Percentiles rank a stretch among this genome's conserved stretches.
Evolutionary conservation across 805 yeast genomes (phyloP).

Genomic region (Debaryomyces castellii): DNA sequence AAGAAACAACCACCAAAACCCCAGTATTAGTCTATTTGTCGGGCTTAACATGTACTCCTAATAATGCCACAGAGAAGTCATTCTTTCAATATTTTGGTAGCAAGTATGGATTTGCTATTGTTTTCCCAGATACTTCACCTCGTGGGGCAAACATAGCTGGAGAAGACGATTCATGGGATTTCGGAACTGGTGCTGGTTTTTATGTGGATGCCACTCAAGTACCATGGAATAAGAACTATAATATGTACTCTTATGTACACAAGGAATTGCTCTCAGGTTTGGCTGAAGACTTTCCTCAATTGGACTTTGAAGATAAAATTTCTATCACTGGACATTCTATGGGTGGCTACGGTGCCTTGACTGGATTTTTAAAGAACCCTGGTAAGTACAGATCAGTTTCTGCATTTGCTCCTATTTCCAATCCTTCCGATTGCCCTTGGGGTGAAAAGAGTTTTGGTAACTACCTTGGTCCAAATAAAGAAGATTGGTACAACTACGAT

Average conservation of each 20-base stretch:
- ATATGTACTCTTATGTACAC: slow-evolving; percentile 83
- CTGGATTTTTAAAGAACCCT: slow-evolving; percentile 64
- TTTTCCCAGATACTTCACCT: slow-evolving; percentile 97
- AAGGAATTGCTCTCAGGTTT: slow-evolving; percentile 64
- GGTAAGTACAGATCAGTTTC: slow-evolving; percentile 74
- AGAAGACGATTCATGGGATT: slow-evolving; percentile 83
- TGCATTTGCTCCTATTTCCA: slow-evolving; percentile 88
- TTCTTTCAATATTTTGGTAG: slow-evolving; percentile 79
- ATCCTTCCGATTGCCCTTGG: slow-evolving; percentile 82
- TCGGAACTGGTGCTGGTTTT: slow-evolving; percentile 95
- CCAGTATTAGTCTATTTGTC: slow-evolving; percentile 82
- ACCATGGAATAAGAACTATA: slow-evolving; percentile 72
- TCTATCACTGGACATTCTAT: slow-evolving; percentile 96
- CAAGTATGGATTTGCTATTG: slow-evolving; percentile 79
- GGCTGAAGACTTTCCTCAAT: slow-evolving; percentile 36
- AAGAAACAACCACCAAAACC: slow-evolving; percentile 30
- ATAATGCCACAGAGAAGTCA: slow-evolving; percentile 92
- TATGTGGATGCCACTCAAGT: slow-evolving; percentile 79
- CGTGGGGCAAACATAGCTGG: slow-evolving; percentile 77
- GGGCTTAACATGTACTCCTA: slow-evolving; percentile 91
- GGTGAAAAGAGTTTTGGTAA: slow-evolving; percentile 81
- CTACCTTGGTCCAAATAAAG: slow-evolving; percentile 65
- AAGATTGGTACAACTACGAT: slow-evolving; percentile 74
- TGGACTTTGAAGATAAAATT: slow-evolving; percentile 60
- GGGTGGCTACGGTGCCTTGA: slow-evolving; percentile 96